A percentile compares a stretch with the other conserved stretches of the same genome.
These are phyloP conservation scores for Ophiostoma populinum DNA, from an alignment of 2,329 filamentous ascomycete species.

Conservation along the genomic window DNA sequence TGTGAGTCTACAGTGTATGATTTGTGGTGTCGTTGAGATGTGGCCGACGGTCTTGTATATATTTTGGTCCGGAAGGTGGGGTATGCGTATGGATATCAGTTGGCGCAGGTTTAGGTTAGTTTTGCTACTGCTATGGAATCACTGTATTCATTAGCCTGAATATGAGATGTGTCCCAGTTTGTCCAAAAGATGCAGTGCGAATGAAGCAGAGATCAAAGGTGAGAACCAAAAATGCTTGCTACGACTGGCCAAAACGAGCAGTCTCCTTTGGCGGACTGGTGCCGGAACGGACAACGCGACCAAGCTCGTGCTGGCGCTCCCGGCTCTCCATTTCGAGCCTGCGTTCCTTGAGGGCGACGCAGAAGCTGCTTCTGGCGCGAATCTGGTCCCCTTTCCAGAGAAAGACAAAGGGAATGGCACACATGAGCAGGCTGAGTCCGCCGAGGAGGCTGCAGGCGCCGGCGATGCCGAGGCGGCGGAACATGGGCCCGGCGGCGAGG, in stretches of 20 bases:
- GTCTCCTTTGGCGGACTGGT: no score
- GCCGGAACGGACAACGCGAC: no score
- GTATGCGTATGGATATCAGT: no score
- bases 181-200: not conserved
- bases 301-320: slow-evolving; percentile 13
- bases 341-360: slow-evolving; percentile 36
- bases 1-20: no score
- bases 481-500: slow-evolving; percentile 34
- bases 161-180: no score
- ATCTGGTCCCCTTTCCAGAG: slow-evolving; percentile 38
- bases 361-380: slow-evolving; percentile 41
- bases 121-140: no score
- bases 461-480: slow-evolving; percentile 26
- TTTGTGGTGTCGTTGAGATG: no score
- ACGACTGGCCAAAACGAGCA: not conserved
- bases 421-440: slow-evolving; percentile 32
- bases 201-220: not conserved
- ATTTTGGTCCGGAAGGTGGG: no score
- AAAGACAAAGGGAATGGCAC: slow-evolving; percentile 32
- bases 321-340: slow-evolving; percentile 29
- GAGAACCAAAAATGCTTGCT: not conserved
- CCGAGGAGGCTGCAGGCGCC: slow-evolving; percentile 36
- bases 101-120: no score
- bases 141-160: no score
- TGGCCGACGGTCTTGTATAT: no score